Conservation (phyloP, 2,329 filamentous ascomycete species). For the Paradendryphiella salina region DNA sequence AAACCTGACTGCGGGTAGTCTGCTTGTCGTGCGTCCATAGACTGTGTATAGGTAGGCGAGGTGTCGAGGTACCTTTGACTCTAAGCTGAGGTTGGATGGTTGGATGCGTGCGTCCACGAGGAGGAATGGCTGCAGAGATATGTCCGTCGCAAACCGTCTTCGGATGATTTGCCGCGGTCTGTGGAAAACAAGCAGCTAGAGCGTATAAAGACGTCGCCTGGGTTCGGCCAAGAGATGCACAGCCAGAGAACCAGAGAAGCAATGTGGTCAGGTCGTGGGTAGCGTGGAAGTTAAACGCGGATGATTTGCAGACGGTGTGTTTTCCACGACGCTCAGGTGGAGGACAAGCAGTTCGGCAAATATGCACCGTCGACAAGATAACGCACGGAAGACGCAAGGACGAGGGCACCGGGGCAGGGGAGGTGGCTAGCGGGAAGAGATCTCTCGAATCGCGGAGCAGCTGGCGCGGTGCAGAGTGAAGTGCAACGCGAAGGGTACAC, state of each 20-base stretch:
- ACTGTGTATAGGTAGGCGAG: constrained; percentile 46
- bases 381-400: constrained; percentile 46
- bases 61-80: constrained; percentile 39
- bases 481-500: constrained; percentile 46
- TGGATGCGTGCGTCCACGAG: constrained; percentile 44
- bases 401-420: constrained; percentile 37
- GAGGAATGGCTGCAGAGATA: constrained; percentile 55
- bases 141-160: constrained; percentile 48
- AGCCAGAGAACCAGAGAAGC: constrained; percentile 45
- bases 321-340: constrained; percentile 44
- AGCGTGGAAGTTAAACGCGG: constrained; percentile 53
- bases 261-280: constrained; percentile 44
- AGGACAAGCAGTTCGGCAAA: constrained; percentile 48
- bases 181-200: constrained; percentile 32
- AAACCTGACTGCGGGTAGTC: constrained; percentile 60
- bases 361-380: constrained; percentile 46
- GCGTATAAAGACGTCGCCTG: constrained; percentile 31
- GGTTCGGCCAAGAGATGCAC: constrained; percentile 39
- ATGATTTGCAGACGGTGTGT: constrained; percentile 54
- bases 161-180: constrained; percentile 46
- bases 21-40: constrained; percentile 59
- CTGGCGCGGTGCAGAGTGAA: constrained; percentile 37
- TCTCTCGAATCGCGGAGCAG: constrained; percentile 45
- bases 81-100: constrained; percentile 45
- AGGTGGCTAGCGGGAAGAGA: constrained; percentile 24